Conservation (phyloP, 192 early-diverging fungal genomes). For the Linnemannia exigua region DNA sequence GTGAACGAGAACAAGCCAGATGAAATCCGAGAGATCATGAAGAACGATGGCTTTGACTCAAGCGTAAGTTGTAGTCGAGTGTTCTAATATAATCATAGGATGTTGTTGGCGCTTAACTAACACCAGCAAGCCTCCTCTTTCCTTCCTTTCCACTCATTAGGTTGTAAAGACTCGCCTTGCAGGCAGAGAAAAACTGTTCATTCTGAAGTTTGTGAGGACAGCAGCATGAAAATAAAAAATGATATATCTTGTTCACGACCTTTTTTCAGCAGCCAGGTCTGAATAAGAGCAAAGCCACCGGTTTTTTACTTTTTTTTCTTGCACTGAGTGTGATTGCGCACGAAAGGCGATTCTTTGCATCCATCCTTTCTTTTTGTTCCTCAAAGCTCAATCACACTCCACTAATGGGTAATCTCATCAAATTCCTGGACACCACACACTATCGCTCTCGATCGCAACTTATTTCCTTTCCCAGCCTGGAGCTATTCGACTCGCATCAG, state of each 20-base stretch:
- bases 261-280: neutral
- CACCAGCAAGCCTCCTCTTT: neutral
- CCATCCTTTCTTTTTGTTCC: neutral
- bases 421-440: neutral
- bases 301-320: neutral
- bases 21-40: conserved; percentile 80
- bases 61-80: conserved; percentile 27
- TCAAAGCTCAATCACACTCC: neutral
- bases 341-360: neutral
- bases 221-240: neutral
- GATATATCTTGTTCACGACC: no score
- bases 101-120: neutral
- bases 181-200: conserved; percentile 68
- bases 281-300: conserved; percentile 31
- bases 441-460: neutral
- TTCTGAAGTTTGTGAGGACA: conserved; percentile 64
- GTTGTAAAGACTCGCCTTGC: conserved; percentile 63
- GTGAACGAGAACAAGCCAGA: conserved; percentile 90
- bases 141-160: conserved; percentile 6
- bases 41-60: conserved; percentile 59
- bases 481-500: neutral
- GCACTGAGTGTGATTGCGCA: neutral
- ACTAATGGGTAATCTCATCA: neutral
- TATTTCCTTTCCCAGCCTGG: no score
- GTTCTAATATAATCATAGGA: neutral